phyloP scores from a whole-genome alignment of 2,329 filamentous ascomycete species.

The Aureobasidium namibiae region DNA sequence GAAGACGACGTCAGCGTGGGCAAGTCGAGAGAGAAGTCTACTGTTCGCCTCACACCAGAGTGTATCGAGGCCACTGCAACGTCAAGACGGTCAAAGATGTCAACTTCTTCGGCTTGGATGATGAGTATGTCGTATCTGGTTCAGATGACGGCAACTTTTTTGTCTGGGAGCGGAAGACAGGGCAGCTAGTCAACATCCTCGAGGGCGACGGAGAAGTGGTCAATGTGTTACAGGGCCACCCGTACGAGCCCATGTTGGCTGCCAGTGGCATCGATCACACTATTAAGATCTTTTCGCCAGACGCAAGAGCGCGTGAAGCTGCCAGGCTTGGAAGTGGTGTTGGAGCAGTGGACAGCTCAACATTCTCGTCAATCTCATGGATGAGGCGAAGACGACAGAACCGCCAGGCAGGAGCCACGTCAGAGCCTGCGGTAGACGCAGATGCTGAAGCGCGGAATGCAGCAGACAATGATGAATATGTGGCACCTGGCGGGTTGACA shows the following conservation, averaged over 20 bases:
- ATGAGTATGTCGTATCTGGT: slow-evolving; percentile 61
- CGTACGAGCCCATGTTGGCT: slow-evolving; percentile 58
- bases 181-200: slow-evolving; percentile 54
- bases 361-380: slow-evolving; percentile 32
- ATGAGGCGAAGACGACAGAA: slow-evolving; percentile 12
- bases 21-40: slow-evolving; percentile 48
- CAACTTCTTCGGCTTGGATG: slow-evolving; percentile 58
- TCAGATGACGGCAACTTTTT: slow-evolving; percentile 60
- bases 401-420: slow-evolving; percentile 14
- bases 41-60: slow-evolving; percentile 47
- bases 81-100: slow-evolving; percentile 61
- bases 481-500: slow-evolving; percentile 39
- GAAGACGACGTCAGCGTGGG: slow-evolving; percentile 38
- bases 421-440: slow-evolving; percentile 21
- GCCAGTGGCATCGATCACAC: slow-evolving; percentile 61
- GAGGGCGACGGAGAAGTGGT: slow-evolving; percentile 62
- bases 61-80: slow-evolving; percentile 58
- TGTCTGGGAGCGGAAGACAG: slow-evolving; percentile 59
- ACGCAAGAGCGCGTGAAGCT: slow-evolving; percentile 47
- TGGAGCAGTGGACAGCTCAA: slow-evolving; percentile 36
- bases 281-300: slow-evolving; percentile 60
- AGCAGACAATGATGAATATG: slow-evolving; percentile 30
- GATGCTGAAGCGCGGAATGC: slow-evolving; percentile 15
- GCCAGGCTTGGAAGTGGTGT: slow-evolving; percentile 53
- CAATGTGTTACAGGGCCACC: slow-evolving; percentile 60